Evolutionary conservation across 805 yeast species (phyloP), one percentile per base, ranked within the genome.

Genomic region (Zygosaccharomyces bisporus): DNA sequence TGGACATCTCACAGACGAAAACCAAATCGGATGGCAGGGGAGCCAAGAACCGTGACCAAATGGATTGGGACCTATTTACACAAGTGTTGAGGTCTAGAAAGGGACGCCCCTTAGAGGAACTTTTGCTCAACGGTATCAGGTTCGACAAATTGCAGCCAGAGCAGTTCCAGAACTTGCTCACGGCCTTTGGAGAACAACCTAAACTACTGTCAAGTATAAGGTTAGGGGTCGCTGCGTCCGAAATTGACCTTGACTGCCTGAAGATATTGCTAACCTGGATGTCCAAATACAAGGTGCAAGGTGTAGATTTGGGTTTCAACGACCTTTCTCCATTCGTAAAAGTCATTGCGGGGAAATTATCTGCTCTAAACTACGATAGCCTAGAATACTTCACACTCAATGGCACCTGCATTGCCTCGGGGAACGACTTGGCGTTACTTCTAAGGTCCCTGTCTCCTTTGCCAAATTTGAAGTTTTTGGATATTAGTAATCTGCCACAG

Each of bases 301-400:
- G 96, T 3, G 63, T 90, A 4, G 96, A 89, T 68, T 56, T 90
- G 16, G 95, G 95, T 3, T 90, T 83, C 57, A 90, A 90, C 60
- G 90, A 86, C 59, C 65, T 84, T 29, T 56, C 60, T 13, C 53
- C 60, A 9, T 35, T 62, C 44, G 58, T 60, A 47, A 64, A 56
- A 39, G 54, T 55, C 8, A 57, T 57, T 27, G 57, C 53, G 16
- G 54, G 54, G 9, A 57, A 50, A 37, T 42, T 63, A 1, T 51
- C 61, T 1, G 20, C 52, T 2, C 41, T 55, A 27, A 34, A 45
- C 14, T 56, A 38, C 21, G 46, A 46, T 3, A 44, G 67, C 14
- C 54, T 78, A 47, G 57, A 67, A 40, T 75, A 79, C 54, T 59
- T 83, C 30, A 82, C 95, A 39, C 62, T 86, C 46, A 82, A 83